Evolutionary conservation across 257 asterid genomes (phyloP).

Genomic region (Scutellaria barbata): DNA sequence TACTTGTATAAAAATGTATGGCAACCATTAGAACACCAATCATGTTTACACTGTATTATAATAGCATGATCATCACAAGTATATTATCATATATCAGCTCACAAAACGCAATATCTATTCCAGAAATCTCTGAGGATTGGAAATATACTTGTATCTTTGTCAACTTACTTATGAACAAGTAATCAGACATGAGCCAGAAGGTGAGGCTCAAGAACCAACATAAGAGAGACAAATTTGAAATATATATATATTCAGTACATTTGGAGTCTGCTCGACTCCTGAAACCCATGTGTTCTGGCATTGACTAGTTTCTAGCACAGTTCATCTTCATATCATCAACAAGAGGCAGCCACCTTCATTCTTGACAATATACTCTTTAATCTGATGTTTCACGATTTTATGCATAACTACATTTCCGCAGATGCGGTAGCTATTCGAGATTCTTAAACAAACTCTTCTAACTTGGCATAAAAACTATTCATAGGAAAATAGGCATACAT

Average conservation of each 20-base stretch:
- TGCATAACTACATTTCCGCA: slow-evolving; percentile 5
- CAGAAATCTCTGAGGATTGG: neutral
- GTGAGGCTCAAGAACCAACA: neutral
- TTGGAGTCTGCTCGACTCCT: neutral
- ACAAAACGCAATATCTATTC: neutral
- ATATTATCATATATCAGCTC: neutral
- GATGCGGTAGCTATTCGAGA: neutral
- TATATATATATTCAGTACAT: neutral
- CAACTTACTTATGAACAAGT: neutral
- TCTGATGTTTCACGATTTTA: neutral
- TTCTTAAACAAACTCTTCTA: neutral
- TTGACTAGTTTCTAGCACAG: neutral
- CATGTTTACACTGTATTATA: neutral
- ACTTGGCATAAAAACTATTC: neutral
- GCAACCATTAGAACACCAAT: slow-evolving; percentile 2
- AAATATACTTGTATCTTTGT: neutral
- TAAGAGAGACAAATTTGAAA: too few species aligned
- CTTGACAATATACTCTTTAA: slow-evolving; percentile 1
- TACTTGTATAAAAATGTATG: neutral
- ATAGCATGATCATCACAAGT: neutral
- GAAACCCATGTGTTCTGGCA: too few species aligned
- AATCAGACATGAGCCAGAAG: neutral
- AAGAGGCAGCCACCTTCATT: neutral
- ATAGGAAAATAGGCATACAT: neutral
- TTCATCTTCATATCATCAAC: neutral